phyloP scores from a whole-genome alignment of 2,329 filamentous ascomycete species.

The Penicillium hordei region DNA sequence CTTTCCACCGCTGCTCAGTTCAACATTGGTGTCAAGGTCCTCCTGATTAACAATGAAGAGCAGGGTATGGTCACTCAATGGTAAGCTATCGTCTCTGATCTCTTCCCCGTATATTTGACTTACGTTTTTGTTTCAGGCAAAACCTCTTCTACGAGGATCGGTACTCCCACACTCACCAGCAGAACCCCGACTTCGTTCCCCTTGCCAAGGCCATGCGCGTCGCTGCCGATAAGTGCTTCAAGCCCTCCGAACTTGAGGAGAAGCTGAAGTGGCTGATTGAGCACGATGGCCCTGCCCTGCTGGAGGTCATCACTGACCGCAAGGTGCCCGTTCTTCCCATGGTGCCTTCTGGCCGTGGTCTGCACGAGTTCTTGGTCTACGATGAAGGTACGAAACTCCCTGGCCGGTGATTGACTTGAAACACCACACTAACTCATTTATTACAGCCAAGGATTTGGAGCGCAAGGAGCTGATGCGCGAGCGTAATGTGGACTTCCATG shows the following conservation, averaged over 20 bases:
- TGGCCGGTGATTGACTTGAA: not conserved
- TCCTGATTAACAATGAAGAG: constrained; percentile 94
- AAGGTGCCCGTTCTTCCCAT: constrained; percentile 86
- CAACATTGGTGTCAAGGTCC: constrained; percentile 93
- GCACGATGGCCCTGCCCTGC: constrained; percentile 82
- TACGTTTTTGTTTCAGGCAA: constrained; percentile 54
- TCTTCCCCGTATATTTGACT: not conserved
- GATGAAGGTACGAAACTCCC: constrained; percentile 63
- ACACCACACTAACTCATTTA: constrained; percentile 12
- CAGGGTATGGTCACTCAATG: constrained; percentile 99
- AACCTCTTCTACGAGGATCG: constrained; percentile 95
- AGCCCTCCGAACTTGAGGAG: constrained; percentile 74
- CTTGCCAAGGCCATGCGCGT: constrained; percentile 88
- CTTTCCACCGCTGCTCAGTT: constrained; percentile 91
- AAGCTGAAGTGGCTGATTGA: constrained; percentile 86
- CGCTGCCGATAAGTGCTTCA: constrained; percentile 68
- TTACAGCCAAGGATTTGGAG: constrained; percentile 64
- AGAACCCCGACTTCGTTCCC: constrained; percentile 95
- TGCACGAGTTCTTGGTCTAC: constrained; percentile 92
- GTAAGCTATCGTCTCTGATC: constrained; percentile 2
- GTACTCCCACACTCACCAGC: constrained; percentile 87
- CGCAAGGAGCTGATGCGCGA: constrained; percentile 66
- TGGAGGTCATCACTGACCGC: constrained; percentile 87
- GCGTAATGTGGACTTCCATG: constrained; percentile 46
- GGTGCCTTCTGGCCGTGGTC: constrained; percentile 82